Evolutionary conservation across 768 basidiomycete species (phyloP).

Genomic region (Amanita pseudoporphyria): DNA sequence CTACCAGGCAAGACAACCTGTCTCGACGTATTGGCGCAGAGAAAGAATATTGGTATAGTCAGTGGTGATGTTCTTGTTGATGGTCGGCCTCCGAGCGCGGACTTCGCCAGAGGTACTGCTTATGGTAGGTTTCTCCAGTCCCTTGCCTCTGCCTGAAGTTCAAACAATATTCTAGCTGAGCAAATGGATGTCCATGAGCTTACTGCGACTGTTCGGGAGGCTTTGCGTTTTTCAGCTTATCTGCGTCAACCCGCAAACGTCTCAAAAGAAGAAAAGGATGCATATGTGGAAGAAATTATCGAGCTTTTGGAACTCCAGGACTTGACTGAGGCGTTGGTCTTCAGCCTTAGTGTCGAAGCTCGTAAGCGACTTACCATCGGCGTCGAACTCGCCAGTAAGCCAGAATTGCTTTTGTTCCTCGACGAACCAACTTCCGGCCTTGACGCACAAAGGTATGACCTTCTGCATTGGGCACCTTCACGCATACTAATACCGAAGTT

Average conservation of each 20-base stretch:
- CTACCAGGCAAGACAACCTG: constrained; percentile 62
- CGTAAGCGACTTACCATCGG: constrained; percentile 87
- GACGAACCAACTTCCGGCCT: constrained; percentile 41
- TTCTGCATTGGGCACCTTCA: constrained; percentile 6
- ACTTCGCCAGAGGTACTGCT: constrained; percentile 57
- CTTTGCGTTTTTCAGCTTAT: constrained; percentile 78
- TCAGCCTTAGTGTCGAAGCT: constrained; percentile 55
- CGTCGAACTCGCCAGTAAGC: constrained; percentile 85
- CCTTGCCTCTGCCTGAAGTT: constrained; percentile 13
- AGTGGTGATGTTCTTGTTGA: constrained; percentile 57
- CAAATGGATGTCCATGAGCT: constrained; percentile 85
- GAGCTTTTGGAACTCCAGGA: constrained; percentile 80
- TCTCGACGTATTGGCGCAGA: constrained; percentile 63
- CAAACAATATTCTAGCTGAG: constrained; percentile 38
- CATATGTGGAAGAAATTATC: constrained; percentile 76
- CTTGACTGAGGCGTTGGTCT: constrained; percentile 73
- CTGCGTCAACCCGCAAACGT: constrained; percentile 67
- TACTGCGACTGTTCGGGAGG: constrained; percentile 76
- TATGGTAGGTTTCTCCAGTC: constrained; percentile 42
- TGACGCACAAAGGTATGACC: constrained; percentile 30
- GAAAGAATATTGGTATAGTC: constrained; percentile 63
- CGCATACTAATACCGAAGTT: constrained; percentile 38
- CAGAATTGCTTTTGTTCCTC: constrained; percentile 64
- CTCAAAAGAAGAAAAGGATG: constrained; percentile 63
- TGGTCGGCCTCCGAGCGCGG: constrained; percentile 47